Conservation (phyloP, 208 protist genomes). For the Leptomonas pyrrhocoris region DNA sequence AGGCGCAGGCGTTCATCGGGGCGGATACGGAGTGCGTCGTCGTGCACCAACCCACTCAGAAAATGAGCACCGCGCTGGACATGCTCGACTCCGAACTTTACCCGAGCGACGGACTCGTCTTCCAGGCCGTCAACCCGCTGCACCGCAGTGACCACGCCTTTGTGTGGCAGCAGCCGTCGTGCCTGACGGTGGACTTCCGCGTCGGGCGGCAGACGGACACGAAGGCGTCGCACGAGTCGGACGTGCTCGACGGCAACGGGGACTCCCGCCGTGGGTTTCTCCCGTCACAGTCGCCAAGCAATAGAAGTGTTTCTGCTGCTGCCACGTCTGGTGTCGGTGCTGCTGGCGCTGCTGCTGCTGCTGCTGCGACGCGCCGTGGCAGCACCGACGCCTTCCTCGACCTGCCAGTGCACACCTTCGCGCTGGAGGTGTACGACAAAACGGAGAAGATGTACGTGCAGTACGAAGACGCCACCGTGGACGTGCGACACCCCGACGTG, state of each 20-base stretch:
- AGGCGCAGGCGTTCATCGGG: conserved; percentile 49
- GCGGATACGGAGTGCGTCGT: conserved; percentile 61
- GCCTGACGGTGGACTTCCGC: conserved; percentile 79
- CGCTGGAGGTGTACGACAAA: conserved; percentile 87
- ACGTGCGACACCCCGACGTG: conserved; percentile 70
- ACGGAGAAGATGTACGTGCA: conserved; percentile 77
- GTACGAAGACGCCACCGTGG: conserved; percentile 69
- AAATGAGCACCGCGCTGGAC: conserved; percentile 48
- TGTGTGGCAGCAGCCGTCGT: conserved; percentile 73
- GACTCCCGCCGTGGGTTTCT: conserved; percentile 2
- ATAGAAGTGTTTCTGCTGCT: too few relatives aligned
- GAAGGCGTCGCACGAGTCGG: conserved; percentile 9
- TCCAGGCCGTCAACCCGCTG: conserved; percentile 58
- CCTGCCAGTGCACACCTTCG: conserved; percentile 50
- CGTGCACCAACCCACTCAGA: conserved; percentile 61
- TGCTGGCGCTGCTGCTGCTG: conserved; percentile 3
- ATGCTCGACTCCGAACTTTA: conserved; percentile 75
- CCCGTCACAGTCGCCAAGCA: too few relatives aligned
- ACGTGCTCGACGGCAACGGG: background rate
- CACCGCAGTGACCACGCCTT: conserved; percentile 63
- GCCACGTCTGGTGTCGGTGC: too few relatives aligned
- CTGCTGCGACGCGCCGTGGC: conserved; percentile 13
- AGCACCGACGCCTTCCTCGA: conserved; percentile 27
- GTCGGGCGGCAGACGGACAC: conserved; percentile 48
- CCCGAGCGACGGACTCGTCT: conserved; percentile 73